Base-by-base conservation (phyloP, 306 rosid species). In the Vigna reflexopilosa region DNA sequence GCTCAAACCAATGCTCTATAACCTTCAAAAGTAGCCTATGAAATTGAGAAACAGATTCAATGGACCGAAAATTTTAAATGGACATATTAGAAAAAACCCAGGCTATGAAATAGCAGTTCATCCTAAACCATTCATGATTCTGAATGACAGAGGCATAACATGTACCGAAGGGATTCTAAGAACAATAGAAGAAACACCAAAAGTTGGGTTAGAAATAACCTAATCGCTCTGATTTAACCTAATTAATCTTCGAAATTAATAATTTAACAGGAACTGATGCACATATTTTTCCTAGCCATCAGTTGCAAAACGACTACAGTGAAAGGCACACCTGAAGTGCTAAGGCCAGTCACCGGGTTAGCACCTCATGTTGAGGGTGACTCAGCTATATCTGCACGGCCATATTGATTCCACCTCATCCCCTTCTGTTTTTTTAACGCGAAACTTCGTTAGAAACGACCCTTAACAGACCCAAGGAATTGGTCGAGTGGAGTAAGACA, bases 111-210 rank as follows among this genome's bases (percentile, higher is more conserved):
- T 32, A 32, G 32, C 28, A 52, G 14, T 22, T 51, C 54, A 38
- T 68, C 63, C 19, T 12, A 75, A 45, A 56, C 56, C 63, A 62
- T 34, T 79, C 68, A 63, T 62, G 49, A 47, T 69, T 11, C 34
- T 19, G 22, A 79, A 61, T 69, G 22, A 16, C 64, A 79, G 16
- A 14, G 26, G 26, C 19, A 17, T 24, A 48, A 20, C 13, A 7
- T 36, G 6, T 2, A 20, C 36, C 30, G 40, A 12, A 63, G 38
- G 45, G 54, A 70, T 5, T 63, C 54, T 26, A 32, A 10, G 45
- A 65, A 72, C 49, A 54, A 64, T 42, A 24, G 9, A 52, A 36
- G 45, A 19, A 55, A 36, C 20, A 16, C 36, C 65, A 54, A 54
- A 52, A 13, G 52, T 16, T 36, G 8, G 5, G 52, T 34, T 36